Evolutionary conservation across 2,329 filamentous ascomycete species (phyloP).

Genomic region (Ambrosiella cleistominuta): DNA sequence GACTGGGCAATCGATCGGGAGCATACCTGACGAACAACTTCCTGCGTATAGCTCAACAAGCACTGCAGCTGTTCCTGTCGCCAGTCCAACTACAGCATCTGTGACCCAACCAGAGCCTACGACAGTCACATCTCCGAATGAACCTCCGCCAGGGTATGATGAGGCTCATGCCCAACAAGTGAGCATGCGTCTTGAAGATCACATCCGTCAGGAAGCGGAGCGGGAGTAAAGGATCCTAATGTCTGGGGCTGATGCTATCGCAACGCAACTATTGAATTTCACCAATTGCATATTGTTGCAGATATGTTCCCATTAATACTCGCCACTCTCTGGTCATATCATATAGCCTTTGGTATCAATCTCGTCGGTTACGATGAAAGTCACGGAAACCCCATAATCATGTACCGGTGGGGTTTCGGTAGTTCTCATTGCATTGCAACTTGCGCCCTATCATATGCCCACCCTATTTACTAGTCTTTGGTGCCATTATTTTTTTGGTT

Average conservation of each 20-base stretch:
- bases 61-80: constrained; percentile 11
- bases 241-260: background rate
- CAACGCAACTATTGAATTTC: background rate
- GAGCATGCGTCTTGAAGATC: constrained; percentile 44
- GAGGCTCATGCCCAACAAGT: constrained; percentile 64
- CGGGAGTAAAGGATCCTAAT: constrained; percentile 23
- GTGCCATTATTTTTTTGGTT: too few species aligned
- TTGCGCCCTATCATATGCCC: too few species aligned
- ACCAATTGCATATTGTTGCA: background rate
- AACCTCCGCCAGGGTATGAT: constrained; percentile 82
- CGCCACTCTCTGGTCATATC: too few species aligned
- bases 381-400: too few species aligned
- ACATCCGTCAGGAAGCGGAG: constrained; percentile 57
- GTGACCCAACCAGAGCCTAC: too few species aligned
- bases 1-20: constrained; percentile 39
- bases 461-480: too few species aligned
- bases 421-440: too few species aligned
- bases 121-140: constrained; percentile 31
- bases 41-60: constrained; percentile 46
- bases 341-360: too few species aligned
- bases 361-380: too few species aligned
- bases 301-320: background rate
- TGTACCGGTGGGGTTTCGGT: too few species aligned
- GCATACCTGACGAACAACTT: constrained; percentile 67
- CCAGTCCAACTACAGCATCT: background rate